These are phyloP conservation scores for Linnemannia zychae DNA, from an alignment of 192 early-diverging fungal genomes.

Conservation along the genomic window DNA sequence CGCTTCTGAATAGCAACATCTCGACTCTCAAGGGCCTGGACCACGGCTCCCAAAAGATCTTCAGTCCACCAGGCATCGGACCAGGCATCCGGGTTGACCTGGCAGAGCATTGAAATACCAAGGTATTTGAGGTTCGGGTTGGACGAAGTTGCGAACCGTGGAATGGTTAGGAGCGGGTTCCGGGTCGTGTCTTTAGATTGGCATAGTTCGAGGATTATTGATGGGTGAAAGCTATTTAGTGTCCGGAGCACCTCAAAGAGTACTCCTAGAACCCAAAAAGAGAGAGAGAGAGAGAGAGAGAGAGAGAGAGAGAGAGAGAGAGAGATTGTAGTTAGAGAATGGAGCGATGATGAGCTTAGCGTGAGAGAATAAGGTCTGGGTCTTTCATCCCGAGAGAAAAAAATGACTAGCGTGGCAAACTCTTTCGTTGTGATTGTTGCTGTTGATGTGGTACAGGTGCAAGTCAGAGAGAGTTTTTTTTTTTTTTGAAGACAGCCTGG, in stretches of 20 bases:
- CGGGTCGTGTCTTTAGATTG: conserved; percentile 28
- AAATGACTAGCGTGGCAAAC: background rate
- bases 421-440: background rate
- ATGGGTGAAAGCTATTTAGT: conserved; percentile 39
- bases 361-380: conserved; percentile 8
- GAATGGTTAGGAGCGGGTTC: conserved; percentile 53
- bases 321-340: conserved; percentile 4
- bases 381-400: background rate
- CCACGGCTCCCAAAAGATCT: conserved; percentile 30
- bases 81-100: conserved; percentile 50
- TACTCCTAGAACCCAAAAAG: conserved; percentile 14
- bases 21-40: conserved; percentile 38
- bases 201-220: conserved; percentile 33
- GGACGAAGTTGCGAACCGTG: conserved; percentile 56
- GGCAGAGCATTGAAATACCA: conserved; percentile 57
- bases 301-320: background rate
- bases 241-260: conserved; percentile 46
- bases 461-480: background rate
- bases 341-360: background rate
- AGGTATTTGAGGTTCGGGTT: conserved; percentile 68
- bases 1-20: conserved; percentile 33
- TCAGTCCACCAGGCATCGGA: conserved; percentile 52
- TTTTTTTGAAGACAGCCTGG: conserved; percentile 10
- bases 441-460: background rate
- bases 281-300: background rate